These are phyloP conservation scores for Liquidambar formosana DNA, from an alignment of 164 flowering plant species.

Conservation along the genomic window DNA sequence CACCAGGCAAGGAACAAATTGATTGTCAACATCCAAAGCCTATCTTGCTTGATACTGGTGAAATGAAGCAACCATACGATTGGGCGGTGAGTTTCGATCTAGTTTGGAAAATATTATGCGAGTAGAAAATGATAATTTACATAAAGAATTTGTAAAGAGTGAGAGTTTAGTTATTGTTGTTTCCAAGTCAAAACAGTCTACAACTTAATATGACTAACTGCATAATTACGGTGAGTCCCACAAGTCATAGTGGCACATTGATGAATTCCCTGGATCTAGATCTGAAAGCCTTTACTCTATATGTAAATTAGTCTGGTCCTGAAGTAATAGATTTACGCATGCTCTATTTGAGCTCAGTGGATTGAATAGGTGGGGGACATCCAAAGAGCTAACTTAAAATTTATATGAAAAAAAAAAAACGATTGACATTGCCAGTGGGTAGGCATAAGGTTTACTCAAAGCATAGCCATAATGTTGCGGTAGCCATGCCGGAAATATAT, in stretches of 20 bases:
- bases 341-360: too few relatives aligned
- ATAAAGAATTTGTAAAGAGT: not conserved
- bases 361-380: too few relatives aligned
- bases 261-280: not conserved
- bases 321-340: not conserved
- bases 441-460: too few relatives aligned
- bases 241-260: not conserved
- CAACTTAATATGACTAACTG: not conserved
- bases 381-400: too few relatives aligned
- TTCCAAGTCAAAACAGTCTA: not conserved
- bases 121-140: not conserved
- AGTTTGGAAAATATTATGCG: not conserved
- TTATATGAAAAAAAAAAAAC: too few relatives aligned
- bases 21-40: slow-evolving; percentile 95
- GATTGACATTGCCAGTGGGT: too few relatives aligned
- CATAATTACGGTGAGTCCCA: not conserved
- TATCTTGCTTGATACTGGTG: slow-evolving; percentile 96
- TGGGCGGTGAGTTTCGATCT: slow-evolving; percentile 82
- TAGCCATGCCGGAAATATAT: too few relatives aligned
- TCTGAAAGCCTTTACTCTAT: not conserved
- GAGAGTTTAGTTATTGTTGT: not conserved
- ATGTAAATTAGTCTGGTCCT: not conserved
- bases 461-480: too few relatives aligned
- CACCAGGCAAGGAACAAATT: slow-evolving; percentile 66
- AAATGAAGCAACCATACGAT: slow-evolving; percentile 89